These are phyloP conservation scores for Xylaria intraflava DNA, from an alignment of 495 filamentous ascomycete genomes.

Conservation along the genomic window DNA sequence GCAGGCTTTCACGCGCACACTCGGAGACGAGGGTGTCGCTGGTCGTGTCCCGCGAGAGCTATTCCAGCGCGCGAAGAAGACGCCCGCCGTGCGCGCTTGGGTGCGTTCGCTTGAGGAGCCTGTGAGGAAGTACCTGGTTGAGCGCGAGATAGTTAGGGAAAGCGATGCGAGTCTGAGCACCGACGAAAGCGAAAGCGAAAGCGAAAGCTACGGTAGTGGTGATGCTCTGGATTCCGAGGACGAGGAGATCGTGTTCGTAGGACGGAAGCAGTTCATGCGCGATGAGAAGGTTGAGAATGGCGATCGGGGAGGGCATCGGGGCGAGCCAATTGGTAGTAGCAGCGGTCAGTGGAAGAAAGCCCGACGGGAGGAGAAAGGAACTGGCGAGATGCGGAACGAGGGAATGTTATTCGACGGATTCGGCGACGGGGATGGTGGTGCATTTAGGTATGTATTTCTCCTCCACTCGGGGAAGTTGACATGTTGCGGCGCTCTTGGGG, in stretches of 20 bases:
- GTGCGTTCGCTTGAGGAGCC: constrained; percentile 44
- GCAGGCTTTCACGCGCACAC: constrained; percentile 21
- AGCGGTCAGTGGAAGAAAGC: constrained; percentile 27
- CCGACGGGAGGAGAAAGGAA: constrained; percentile 34
- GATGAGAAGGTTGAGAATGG: constrained; percentile 42
- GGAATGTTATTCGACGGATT: constrained; percentile 74
- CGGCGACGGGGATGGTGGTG: constrained; percentile 64
- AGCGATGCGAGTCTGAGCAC: not conserved
- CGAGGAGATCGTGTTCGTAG: constrained; percentile 92
- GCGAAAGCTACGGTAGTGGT: constrained; percentile 35
- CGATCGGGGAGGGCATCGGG: constrained; percentile 16
- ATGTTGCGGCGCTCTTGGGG: not conserved
- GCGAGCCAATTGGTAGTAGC: not conserved
- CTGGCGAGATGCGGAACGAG: constrained; percentile 49
- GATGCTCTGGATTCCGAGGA: constrained; percentile 58
- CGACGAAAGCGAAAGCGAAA: constrained; percentile 23
- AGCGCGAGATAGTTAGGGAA: constrained; percentile 36
- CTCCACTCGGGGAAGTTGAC: not conserved
- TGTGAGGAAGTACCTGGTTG: constrained; percentile 36
- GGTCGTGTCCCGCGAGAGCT: constrained; percentile 56
- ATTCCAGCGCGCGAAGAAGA: constrained; percentile 42
- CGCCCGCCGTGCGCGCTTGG: constrained; percentile 41
- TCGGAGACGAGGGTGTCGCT: constrained; percentile 25
- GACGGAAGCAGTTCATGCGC: constrained; percentile 66
- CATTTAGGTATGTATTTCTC: constrained; percentile 65